Evolutionary conservation across 805 yeast genomes (phyloP), one percentile per base, ranked within the genome.

Genomic region (Helenozyma baotianmanensis): DNA sequence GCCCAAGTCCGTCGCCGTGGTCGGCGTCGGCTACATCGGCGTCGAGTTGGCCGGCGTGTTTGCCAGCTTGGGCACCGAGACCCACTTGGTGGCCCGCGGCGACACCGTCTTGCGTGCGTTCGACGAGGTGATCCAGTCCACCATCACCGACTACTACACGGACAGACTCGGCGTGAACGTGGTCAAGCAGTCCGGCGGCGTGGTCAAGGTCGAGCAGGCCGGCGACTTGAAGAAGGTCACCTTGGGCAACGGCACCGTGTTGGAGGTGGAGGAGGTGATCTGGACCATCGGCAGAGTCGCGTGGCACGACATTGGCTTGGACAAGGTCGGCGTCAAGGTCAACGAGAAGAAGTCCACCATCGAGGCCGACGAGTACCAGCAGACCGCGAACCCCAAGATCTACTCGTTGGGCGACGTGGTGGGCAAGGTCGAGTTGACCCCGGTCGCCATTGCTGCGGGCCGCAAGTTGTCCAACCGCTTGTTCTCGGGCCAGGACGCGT

Each of bases 371-470:
- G 96, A 87, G 63, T 90, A 66, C 62, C 97, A 92, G 70, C 76
- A 78, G 54, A 82, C 97, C 7, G 69, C 76, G 31, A 74, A 82
- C 43, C 66, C 75, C 35, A 73, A 78, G 57, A 71, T 92, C 43
- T 86, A 73, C 56, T 82, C 98, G 2, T 67, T 92, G 28, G 99
- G 99, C 53, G 99, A 92, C 59, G 94, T 90, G 39, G 82, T 85
- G 27, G 97, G 96, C 42, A 79, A 83, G 19, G 82, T 85, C 27
- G 97, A 92, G 68, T 74, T 92, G 51, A 92, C 99, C 2, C 99
- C 99, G 7, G 97, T 88, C 27, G 98, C 98, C 23, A 92, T 92
- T 65, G 97, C 98, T 23, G 89, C 98, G 8, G 99, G 99, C 40
- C 81, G 99, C 63, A 85, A 78, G 58, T 73, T 92, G 47, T 77